phyloP scores from a whole-genome alignment of 2,329 filamentous ascomycete species.

The Neurospora sp. region DNA sequence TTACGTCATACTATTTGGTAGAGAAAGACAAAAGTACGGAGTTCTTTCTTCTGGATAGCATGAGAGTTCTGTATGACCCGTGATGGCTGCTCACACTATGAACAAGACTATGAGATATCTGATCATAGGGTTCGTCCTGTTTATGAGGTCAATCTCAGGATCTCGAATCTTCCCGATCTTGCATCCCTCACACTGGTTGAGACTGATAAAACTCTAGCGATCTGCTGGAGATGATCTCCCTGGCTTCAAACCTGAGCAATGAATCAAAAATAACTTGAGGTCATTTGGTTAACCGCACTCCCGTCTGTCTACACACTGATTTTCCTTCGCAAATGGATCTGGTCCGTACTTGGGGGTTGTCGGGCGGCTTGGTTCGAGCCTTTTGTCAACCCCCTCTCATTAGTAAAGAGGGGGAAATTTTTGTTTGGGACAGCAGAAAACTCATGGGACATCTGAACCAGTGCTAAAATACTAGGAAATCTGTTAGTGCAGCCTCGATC shows the following conservation, averaged over 20 bases:
- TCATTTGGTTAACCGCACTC: neutral
- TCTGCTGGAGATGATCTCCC: neutral
- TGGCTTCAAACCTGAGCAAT: neutral
- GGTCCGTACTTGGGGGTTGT: neutral
- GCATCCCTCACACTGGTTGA: neutral
- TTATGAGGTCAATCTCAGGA: neutral
- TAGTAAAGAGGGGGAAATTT: too few species aligned
- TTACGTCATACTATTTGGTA: slow-evolving; percentile 4
- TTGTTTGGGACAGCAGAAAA: too few species aligned
- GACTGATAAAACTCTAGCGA: neutral
- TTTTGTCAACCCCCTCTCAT: too few species aligned
- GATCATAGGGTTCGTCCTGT: neutral
- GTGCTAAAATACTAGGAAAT: too few species aligned
- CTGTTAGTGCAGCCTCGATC: too few species aligned
- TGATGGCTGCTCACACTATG: neutral
- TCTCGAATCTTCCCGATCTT: neutral
- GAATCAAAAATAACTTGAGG: neutral
- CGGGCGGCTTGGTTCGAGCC: too few species aligned
- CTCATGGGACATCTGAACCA: too few species aligned
- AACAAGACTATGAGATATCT: neutral
- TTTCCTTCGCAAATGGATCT: neutral
- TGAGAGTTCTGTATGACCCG: neutral
- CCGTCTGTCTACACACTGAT: neutral
- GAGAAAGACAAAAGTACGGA: neutral
- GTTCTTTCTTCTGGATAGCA: neutral